phyloP scores from a whole-genome alignment of 176 grass and related monocot genomes.

The Eragrostis nindensis region DNA sequence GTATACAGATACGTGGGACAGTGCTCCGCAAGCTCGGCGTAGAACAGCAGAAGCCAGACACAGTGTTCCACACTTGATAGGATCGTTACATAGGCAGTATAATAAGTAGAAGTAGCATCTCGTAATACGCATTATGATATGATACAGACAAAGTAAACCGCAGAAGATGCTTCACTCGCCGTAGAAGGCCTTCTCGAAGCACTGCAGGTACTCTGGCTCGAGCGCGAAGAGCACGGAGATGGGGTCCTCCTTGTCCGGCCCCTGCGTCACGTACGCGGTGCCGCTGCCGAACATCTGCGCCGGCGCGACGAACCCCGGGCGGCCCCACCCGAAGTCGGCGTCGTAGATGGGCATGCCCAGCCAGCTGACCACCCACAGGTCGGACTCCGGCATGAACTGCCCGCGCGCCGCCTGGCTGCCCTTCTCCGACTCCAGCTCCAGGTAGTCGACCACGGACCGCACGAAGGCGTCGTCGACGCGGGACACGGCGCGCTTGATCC shows the following conservation, averaged over 20 bases:
- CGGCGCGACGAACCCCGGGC: conserved; percentile 51
- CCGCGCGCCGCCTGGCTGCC: conserved; percentile 61
- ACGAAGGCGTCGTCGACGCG: conserved; percentile 65
- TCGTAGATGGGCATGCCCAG: conserved; percentile 69
- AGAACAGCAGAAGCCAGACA: neutral
- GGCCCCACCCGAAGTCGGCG: conserved; percentile 75
- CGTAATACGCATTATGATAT: conserved; percentile 4
- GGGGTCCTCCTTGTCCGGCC: conserved; percentile 41
- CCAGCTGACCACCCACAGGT: conserved; percentile 70
- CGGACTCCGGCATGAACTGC: conserved; percentile 63
- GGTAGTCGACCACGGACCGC: conserved; percentile 63
- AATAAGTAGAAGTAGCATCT: neutral
- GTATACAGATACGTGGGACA: neutral
- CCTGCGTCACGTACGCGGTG: conserved; percentile 56
- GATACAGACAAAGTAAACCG: neutral
- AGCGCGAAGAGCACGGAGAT: conserved; percentile 64
- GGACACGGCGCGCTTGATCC: conserved; percentile 45
- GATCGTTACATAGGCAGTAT: neutral
- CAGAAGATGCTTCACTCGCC: conserved; percentile 16
- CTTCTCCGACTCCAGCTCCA: conserved; percentile 58
- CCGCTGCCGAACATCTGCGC: conserved; percentile 75
- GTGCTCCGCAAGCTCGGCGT: neutral
- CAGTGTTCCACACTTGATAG: neutral
- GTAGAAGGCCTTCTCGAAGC: conserved; percentile 77
- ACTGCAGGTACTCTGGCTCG: conserved; percentile 61